A percentile compares a stretch with the other conserved stretches of the same genome.
Conservation (phyloP, 2,329 filamentous ascomycete species). For the Mycosphaerelloides madeirae region DNA sequence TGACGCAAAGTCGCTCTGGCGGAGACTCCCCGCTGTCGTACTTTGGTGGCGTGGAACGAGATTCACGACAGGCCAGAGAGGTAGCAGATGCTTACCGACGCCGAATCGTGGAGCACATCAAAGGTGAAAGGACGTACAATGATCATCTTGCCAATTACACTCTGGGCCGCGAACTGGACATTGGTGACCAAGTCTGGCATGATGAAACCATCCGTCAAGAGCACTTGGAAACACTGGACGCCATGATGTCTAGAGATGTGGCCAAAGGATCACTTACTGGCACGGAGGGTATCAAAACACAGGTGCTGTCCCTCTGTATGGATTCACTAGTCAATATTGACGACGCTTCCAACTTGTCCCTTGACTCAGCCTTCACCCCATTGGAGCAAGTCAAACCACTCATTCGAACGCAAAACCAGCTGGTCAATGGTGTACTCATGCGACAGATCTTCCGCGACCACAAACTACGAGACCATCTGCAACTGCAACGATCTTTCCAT, state of each 20-base stretch:
- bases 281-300: neutral
- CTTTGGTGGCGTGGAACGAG: neutral
- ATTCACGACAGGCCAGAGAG: no score
- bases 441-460: slow-evolving; percentile 72
- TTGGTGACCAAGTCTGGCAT: neutral
- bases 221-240: slow-evolving; percentile 4
- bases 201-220: slow-evolving; percentile 3
- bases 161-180: neutral
- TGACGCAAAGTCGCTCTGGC: neutral
- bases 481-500: slow-evolving; percentile 73
- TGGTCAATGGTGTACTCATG: slow-evolving; percentile 74
- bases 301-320: neutral
- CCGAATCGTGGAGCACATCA: neutral
- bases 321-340: neutral
- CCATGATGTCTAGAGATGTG: slow-evolving; percentile 5
- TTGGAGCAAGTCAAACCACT: slow-evolving; percentile 47
- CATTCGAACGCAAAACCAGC: slow-evolving; percentile 65
- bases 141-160: neutral
- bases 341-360: neutral
- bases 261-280: neutral
- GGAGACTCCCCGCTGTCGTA: neutral
- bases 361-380: slow-evolving; percentile 3
- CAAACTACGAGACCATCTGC: slow-evolving; percentile 65
- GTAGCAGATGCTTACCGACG: neutral
- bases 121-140: no score